These are phyloP conservation scores for Kuraishia capsulata DNA, from an alignment of 805 yeast species.

Conservation along the genomic window DNA sequence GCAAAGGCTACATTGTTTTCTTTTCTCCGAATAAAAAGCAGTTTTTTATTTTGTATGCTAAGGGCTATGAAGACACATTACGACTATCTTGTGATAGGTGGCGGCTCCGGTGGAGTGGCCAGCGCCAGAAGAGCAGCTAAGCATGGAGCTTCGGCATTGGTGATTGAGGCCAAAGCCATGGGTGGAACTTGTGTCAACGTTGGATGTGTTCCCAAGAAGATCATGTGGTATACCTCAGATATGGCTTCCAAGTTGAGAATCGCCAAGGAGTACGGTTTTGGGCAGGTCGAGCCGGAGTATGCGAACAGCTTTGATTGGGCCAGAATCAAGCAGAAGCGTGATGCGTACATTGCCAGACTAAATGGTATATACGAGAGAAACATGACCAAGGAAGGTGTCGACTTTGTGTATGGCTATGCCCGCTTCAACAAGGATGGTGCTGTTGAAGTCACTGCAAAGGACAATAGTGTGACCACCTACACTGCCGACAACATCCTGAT, in stretches of 20 bases:
- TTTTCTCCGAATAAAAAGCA: too few species aligned
- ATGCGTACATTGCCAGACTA: constrained; percentile 78
- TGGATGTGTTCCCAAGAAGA: constrained; percentile 98
- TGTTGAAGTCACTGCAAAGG: constrained; percentile 69
- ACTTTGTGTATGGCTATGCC: constrained; percentile 81
- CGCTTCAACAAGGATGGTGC: constrained; percentile 59
- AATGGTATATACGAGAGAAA: constrained; percentile 92
- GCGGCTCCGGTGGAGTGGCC: constrained; percentile 99
- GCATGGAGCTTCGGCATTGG: constrained; percentile 80
- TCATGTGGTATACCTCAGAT: constrained; percentile 97
- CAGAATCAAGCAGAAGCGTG: constrained; percentile 76
- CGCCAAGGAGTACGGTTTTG: constrained; percentile 78
- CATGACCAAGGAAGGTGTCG: constrained; percentile 82
- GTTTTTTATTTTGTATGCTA: too few species aligned
- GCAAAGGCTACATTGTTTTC: too few species aligned
- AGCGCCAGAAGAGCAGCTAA: constrained; percentile 94
- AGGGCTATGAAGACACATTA: constrained; percentile 43
- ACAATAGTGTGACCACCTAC: constrained; percentile 40
- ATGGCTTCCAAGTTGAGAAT: constrained; percentile 67
- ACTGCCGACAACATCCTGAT: constrained; percentile 78
- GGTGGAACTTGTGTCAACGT: constrained; percentile 99
- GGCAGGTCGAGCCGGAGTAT: constrained; percentile 37
- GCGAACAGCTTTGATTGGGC: constrained; percentile 74
- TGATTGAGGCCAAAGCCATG: constrained; percentile 72
- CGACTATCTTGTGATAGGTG: constrained; percentile 94